These are phyloP conservation scores for Colletotrichum truncatum DNA, from an alignment of 2,329 filamentous ascomycete species.

Conservation along the genomic window DNA sequence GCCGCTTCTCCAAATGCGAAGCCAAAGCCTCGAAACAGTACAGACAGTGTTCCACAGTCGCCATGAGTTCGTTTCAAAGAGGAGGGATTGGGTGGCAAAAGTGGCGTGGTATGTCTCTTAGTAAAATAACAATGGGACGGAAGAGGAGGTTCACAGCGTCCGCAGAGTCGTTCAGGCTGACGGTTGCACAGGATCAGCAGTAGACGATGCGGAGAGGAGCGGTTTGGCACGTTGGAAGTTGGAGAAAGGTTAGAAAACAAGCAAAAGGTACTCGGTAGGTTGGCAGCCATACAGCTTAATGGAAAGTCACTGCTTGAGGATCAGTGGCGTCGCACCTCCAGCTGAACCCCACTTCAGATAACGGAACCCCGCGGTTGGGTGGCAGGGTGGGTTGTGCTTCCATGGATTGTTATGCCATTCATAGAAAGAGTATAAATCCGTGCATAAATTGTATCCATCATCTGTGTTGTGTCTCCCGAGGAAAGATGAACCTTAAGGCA, in stretches of 20 bases:
- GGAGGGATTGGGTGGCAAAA: not conserved
- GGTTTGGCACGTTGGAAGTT: not conserved
- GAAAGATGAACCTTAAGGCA: no score
- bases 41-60: slow-evolving; percentile 84
- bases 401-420: no score
- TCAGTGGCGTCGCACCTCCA: not conserved
- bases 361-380: slow-evolving; percentile 28
- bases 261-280: not conserved
- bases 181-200: slow-evolving; percentile 2
- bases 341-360: slow-evolving; percentile 20
- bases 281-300: not conserved
- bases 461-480: not conserved
- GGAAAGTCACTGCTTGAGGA: slow-evolving; percentile 5
- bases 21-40: slow-evolving; percentile 91
- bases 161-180: not conserved
- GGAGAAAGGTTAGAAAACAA: not conserved
- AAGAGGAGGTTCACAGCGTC: slow-evolving; percentile 23
- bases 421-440: no score
- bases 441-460: not conserved
- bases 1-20: slow-evolving; percentile 76
- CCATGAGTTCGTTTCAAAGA: slow-evolving; percentile 66
- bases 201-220: not conserved
- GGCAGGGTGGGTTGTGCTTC: no score
- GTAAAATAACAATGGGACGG: not conserved
- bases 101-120: not conserved